Conservation (phyloP, 1,284 basidiomycete species). For the Austroboletus niveus region DNA sequence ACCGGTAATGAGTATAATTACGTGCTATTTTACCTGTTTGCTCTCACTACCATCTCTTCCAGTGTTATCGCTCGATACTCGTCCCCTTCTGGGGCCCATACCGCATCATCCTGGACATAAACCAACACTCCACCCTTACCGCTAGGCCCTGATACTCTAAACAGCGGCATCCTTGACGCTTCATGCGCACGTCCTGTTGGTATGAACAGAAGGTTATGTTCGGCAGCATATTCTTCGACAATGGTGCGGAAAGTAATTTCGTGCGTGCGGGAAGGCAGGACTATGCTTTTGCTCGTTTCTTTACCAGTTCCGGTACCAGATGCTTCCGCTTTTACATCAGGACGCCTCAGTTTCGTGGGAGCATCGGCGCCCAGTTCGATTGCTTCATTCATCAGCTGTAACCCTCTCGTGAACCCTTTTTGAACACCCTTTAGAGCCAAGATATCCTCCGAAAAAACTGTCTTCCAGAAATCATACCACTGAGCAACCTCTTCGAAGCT, state of each 20-base stretch:
- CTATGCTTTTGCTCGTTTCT: conserved; percentile 14
- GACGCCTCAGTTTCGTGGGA: conserved; percentile 61
- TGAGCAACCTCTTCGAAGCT: conserved; percentile 88
- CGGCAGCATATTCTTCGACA: conserved; percentile 83
- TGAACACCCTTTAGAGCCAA: conserved; percentile 63
- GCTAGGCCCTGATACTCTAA: conserved; percentile 78
- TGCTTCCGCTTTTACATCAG: conserved; percentile 52
- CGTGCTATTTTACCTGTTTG: conserved; percentile 32
- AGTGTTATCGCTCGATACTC: conserved; percentile 62
- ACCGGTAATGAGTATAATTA: too few relatives aligned
- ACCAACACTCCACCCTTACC: conserved; percentile 84
- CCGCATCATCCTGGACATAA: conserved; percentile 85
- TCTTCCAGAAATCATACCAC: conserved; percentile 93
- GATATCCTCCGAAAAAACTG: conserved; percentile 69
- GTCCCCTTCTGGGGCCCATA: conserved; percentile 67
- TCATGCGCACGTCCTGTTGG: conserved; percentile 83
- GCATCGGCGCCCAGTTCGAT: conserved; percentile 80
- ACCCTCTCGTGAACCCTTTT: conserved; percentile 79
- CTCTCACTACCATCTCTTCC: conserved; percentile 70
- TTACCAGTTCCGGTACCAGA: conserved; percentile 19
- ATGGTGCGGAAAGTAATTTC: conserved; percentile 89
- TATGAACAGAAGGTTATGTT: conserved; percentile 85
- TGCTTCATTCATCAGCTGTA: conserved; percentile 92
- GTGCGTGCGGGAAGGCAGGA: conserved; percentile 50
- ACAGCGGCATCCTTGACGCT: conserved; percentile 81